Evolutionary conservation across 495 filamentous ascomycete genomes (phyloP).

Genomic region (Mytilinidion resinicola): DNA sequence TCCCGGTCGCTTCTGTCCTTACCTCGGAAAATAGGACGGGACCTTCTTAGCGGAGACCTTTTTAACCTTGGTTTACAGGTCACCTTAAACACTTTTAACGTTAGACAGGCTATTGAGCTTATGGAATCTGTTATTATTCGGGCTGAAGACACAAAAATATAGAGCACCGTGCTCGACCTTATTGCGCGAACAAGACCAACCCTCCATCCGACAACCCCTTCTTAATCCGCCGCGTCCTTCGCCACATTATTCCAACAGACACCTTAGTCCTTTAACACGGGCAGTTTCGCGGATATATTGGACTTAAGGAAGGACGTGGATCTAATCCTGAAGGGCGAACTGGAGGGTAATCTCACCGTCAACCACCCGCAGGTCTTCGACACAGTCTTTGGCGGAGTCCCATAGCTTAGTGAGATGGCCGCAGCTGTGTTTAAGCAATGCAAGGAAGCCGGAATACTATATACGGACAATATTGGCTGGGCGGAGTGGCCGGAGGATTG

Average conservation of each 20-base stretch:
- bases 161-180: conserved; percentile 12
- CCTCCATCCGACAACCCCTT: background rate
- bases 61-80: background rate
- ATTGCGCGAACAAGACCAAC: conserved; percentile 9
- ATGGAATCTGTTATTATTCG: background rate
- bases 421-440: background rate
- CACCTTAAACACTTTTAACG: background rate
- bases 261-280: no score
- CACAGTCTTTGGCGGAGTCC: background rate
- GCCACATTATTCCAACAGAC: background rate
- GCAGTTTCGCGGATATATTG: background rate
- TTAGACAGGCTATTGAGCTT: background rate
- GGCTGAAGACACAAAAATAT: conserved; percentile 11
- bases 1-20: background rate
- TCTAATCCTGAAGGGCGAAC: background rate
- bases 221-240: background rate
- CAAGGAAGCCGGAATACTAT: background rate
- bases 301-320: background rate
- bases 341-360: background rate
- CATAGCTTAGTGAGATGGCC: background rate
- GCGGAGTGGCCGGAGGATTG: no score
- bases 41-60: background rate
- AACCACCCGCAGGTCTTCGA: background rate
- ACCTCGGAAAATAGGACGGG: background rate
- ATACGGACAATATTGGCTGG: background rate